phyloP scores from a whole-genome alignment of 1,284 basidiomycete genomes.

The Microbotryomycetes sp. region DNA sequence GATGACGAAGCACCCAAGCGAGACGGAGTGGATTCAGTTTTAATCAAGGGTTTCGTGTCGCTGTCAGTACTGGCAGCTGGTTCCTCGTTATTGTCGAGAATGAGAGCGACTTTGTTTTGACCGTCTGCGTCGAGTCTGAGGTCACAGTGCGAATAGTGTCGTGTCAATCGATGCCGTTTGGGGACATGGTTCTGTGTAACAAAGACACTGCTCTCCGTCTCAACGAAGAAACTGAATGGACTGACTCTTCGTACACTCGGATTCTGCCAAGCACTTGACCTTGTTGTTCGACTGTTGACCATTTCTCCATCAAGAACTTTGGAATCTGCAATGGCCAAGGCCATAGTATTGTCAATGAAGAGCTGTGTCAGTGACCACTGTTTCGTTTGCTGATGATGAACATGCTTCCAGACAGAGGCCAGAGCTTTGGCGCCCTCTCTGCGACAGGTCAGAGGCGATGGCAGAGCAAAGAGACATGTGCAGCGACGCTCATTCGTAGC shows the following conservation, averaged over 20 bases:
- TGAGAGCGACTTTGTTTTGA: slow-evolving; percentile 30
- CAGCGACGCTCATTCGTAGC: neutral
- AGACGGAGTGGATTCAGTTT: neutral
- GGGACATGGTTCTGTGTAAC: too few species aligned
- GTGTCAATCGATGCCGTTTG: neutral
- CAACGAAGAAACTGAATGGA: neutral
- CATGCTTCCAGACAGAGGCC: too few species aligned
- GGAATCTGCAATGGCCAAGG: too few species aligned
- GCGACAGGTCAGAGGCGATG: neutral
- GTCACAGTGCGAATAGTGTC: neutral
- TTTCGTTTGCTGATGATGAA: too few species aligned
- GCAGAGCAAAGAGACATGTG: neutral
- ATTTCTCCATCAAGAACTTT: slow-evolving; percentile 48
- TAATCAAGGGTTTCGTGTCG: neutral
- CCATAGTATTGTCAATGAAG: too few species aligned
- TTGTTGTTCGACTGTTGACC: slow-evolving; percentile 46
- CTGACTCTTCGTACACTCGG: slow-evolving; percentile 46
- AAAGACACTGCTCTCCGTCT: neutral
- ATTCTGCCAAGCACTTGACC: slow-evolving; percentile 48
- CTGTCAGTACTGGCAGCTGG: neutral
- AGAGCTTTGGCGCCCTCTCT: too few species aligned
- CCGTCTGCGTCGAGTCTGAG: slow-evolving; percentile 30
- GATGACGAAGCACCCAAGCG: neutral
- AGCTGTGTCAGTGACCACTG: too few species aligned
- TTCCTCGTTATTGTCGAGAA: slow-evolving; percentile 20